Conservation (phyloP, 176 grass and related monocot genomes). For the Cenchrus fungigraminus region DNA sequence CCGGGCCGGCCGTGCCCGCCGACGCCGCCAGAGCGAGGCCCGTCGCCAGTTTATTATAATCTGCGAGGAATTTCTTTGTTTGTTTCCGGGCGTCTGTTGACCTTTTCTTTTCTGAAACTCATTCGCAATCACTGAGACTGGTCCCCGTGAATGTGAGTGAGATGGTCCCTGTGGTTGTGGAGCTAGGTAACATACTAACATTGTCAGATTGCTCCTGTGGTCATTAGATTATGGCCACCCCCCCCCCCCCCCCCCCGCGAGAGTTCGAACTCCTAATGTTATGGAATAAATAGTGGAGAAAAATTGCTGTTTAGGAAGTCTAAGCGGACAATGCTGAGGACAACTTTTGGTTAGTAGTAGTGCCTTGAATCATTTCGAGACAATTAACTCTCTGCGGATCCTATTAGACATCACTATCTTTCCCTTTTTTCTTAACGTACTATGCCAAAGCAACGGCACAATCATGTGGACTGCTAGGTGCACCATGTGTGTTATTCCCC, state of each 20-base stretch:
- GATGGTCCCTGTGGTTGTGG: neutral
- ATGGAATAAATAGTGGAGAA: neutral
- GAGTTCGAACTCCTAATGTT: neutral
- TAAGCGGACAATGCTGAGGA: neutral
- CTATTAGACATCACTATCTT: conserved; percentile 28
- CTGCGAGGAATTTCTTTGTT: too few relatives aligned
- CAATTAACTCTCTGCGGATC: neutral
- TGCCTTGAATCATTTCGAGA: conserved; percentile 20
- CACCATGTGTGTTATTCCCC: neutral
- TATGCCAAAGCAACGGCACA: conserved; percentile 26
- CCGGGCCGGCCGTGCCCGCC: neutral
- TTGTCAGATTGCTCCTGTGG: neutral
- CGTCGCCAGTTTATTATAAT: too few relatives aligned
- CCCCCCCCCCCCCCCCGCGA: too few relatives aligned
- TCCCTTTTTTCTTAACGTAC: conserved; percentile 12
- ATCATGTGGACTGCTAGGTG: neutral
- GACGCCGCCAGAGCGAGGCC: too few relatives aligned
- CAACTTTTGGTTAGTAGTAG: neutral
- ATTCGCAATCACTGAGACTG: neutral
- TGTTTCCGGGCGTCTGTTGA: neutral
- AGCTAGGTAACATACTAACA: neutral
- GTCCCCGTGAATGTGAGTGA: neutral
- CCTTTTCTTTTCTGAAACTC: too few relatives aligned
- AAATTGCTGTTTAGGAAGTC: neutral
- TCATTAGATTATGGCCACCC: neutral